These are phyloP conservation scores for Neurospora tetraspora DNA, from an alignment of 495 filamentous ascomycete genomes.

Conservation along the genomic window DNA sequence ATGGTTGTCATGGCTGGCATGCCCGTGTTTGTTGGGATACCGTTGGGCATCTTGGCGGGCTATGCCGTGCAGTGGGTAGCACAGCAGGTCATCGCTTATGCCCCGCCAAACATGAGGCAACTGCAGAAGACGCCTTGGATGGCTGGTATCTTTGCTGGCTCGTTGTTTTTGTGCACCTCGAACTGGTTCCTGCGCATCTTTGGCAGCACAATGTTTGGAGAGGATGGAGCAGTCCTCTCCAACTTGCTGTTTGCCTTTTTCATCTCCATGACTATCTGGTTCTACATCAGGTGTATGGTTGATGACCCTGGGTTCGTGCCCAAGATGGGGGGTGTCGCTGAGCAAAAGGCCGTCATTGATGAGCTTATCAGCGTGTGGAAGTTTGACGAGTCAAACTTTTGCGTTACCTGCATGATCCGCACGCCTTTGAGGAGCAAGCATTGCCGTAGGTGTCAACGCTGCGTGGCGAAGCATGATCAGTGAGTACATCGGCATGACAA, in stretches of 20 bases:
- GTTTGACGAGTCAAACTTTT: slow-evolving; percentile 92
- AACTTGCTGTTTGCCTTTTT: slow-evolving; percentile 64
- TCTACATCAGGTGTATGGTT: slow-evolving; percentile 76
- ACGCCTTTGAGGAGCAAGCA: slow-evolving; percentile 91
- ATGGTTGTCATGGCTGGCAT: slow-evolving; percentile 64
- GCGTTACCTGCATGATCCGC: slow-evolving; percentile 84
- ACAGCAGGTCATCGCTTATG: slow-evolving; percentile 65
- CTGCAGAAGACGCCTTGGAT: slow-evolving; percentile 88
- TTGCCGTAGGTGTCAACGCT: slow-evolving; percentile 80
- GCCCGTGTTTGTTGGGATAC: slow-evolving; percentile 64
- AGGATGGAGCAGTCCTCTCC: slow-evolving; percentile 47
- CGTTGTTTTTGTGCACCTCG: slow-evolving; percentile 72
- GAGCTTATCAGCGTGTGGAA: slow-evolving; percentile 74
- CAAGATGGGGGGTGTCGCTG: slow-evolving; percentile 74
- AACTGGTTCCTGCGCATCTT: slow-evolving; percentile 66
- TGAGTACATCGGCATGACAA: slow-evolving; percentile 35
- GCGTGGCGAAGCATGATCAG: slow-evolving; percentile 96
- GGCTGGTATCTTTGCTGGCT: slow-evolving; percentile 83
- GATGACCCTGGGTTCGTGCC: slow-evolving; percentile 93
- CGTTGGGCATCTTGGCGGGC: slow-evolving; percentile 51
- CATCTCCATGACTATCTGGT: slow-evolving; percentile 62
- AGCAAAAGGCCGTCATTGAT: slow-evolving; percentile 80
- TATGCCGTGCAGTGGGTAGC: slow-evolving; percentile 72
- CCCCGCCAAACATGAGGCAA: slow-evolving; percentile 74
- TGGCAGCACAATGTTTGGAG: slow-evolving; percentile 43